These are phyloP conservation scores for Rhodosporidiobolus odoratus DNA, from an alignment of 768 basidiomycete species.

Conservation along the genomic window DNA sequence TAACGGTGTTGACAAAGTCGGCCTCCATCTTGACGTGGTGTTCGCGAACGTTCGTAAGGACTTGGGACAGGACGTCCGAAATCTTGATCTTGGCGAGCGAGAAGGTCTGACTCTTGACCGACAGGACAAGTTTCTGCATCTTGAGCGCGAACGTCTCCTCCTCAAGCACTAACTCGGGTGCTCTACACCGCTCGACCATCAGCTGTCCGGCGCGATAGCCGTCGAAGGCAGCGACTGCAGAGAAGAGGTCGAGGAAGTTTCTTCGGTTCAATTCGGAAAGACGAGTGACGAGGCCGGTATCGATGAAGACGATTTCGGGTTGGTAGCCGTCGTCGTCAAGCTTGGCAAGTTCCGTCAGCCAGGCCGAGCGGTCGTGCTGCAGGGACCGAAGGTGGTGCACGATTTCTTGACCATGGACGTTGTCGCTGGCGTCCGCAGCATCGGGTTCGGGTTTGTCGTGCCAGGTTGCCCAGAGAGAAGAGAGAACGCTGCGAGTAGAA, in stretches of 20 bases:
- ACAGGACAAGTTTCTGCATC: slow-evolving; percentile 91
- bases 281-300: slow-evolving; percentile 88
- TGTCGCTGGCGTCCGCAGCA: slow-evolving; percentile 36
- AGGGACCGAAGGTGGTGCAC: slow-evolving; percentile 65
- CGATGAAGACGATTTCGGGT: slow-evolving; percentile 92
- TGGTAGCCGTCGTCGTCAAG: slow-evolving; percentile 70
- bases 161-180: slow-evolving; percentile 83
- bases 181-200: slow-evolving; percentile 90
- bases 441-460: slow-evolving; percentile 50
- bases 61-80: slow-evolving; percentile 83
- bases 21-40: slow-evolving; percentile 99
- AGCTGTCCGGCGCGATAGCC: slow-evolving; percentile 90
- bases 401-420: slow-evolving; percentile 50
- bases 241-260: slow-evolving; percentile 96
- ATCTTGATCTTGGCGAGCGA: slow-evolving; percentile 95
- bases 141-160: slow-evolving; percentile 92
- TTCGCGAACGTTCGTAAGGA: slow-evolving; percentile 72
- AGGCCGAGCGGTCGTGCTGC: slow-evolving; percentile 55
- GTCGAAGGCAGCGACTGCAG: slow-evolving; percentile 91
- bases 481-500: slow-evolving; percentile 59
- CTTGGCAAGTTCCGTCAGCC: slow-evolving; percentile 63
- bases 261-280: slow-evolving; percentile 72
- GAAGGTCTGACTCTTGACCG: slow-evolving; percentile 93
- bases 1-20: slow-evolving; percentile 96
- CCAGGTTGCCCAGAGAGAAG: slow-evolving; percentile 47